A percentile compares a stretch with the other conserved stretches of the same genome.
These are phyloP conservation scores for Sequoia sempervirens DNA, from an alignment of 75 land plant genomes.

Conservation along the genomic window DNA sequence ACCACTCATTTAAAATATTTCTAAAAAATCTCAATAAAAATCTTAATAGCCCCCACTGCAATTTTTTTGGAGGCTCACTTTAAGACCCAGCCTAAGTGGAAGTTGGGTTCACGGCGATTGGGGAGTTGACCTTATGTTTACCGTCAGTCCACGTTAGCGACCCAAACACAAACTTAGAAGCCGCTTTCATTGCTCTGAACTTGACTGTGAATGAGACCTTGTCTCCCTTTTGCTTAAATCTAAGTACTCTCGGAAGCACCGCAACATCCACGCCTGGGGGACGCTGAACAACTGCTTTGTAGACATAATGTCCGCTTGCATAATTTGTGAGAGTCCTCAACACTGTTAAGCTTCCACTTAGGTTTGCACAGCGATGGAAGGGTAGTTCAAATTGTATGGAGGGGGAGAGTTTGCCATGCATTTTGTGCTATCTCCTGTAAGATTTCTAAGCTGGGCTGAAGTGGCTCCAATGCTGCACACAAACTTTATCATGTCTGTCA, in stretches of 20 bases:
- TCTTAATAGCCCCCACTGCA: too few species aligned
- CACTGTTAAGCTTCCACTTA: conserved; percentile 30
- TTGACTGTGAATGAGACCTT: conserved; percentile 35
- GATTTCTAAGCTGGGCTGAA: conserved; percentile 25
- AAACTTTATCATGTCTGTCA: conserved; percentile 31
- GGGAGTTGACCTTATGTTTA: conserved; percentile 37
- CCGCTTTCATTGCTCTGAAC: conserved; percentile 17
- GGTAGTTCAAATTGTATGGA: conserved; percentile 56
- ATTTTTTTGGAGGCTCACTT: too few species aligned
- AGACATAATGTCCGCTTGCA: conserved; percentile 27
- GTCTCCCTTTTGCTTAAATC: conserved; percentile 28
- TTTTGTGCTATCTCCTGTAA: conserved; percentile 23
- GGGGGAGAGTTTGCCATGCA: conserved; percentile 12
- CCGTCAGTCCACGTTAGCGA: conserved; percentile 49
- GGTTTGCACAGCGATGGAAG: conserved; percentile 44
- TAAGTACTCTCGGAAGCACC: conserved; percentile 34
- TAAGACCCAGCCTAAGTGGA: background rate
- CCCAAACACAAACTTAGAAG: conserved; percentile 48
- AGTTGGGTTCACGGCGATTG: conserved; percentile 28
- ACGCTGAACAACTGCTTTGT: conserved; percentile 22
- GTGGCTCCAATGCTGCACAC: conserved; percentile 49
- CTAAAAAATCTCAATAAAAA: too few species aligned
- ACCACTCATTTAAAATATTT: too few species aligned
- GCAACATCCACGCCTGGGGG: conserved; percentile 43
- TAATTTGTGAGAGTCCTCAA: conserved; percentile 51